phyloP scores from a whole-genome alignment of 177 flowering plant genomes.

The Vitis hybrid region DNA sequence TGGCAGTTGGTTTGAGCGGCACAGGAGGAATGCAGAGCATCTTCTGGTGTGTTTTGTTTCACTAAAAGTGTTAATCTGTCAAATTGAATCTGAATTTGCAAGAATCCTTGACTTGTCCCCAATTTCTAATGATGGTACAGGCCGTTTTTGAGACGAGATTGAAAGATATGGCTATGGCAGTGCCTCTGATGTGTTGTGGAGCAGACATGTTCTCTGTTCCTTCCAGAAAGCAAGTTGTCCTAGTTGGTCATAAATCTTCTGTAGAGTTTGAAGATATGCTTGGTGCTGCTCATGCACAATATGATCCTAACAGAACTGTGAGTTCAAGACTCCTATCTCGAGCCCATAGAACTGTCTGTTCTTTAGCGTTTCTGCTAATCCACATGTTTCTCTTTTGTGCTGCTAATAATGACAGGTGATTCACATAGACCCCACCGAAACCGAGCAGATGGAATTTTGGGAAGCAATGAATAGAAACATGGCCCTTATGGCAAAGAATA shows the following conservation, averaged over 20 bases:
- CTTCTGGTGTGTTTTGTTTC: conserved; percentile 54
- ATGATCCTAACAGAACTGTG: conserved; percentile 79
- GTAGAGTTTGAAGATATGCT: conserved; percentile 63
- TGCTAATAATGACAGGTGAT: conserved; percentile 57
- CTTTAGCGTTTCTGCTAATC: not conserved
- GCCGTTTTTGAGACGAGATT: conserved; percentile 82
- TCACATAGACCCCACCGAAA: conserved; percentile 64
- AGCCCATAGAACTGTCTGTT: not conserved
- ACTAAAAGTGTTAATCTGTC: not conserved
- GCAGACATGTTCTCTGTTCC: conserved; percentile 76
- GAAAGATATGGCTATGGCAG: conserved; percentile 75
- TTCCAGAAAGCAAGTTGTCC: conserved; percentile 74
- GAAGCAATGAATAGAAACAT: conserved; percentile 56
- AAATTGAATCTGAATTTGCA: not conserved
- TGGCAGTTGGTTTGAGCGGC: conserved; percentile 38
- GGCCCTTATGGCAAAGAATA: conserved; percentile 60
- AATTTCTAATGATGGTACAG: conserved; percentile 32
- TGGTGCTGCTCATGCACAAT: conserved; percentile 69
- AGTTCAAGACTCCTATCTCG: conserved; percentile 13
- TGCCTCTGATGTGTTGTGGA: conserved; percentile 92
- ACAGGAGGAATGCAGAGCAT: conserved; percentile 68
- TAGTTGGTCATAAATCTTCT: conserved; percentile 61
- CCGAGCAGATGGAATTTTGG: conserved; percentile 79
- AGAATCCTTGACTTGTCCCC: not conserved
- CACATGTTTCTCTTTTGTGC: not conserved